Evolutionary conservation across 108 stramenopile species (phyloP), one percentile per base, ranked within the genome.

Genomic region (Parietichytrium sp.): DNA sequence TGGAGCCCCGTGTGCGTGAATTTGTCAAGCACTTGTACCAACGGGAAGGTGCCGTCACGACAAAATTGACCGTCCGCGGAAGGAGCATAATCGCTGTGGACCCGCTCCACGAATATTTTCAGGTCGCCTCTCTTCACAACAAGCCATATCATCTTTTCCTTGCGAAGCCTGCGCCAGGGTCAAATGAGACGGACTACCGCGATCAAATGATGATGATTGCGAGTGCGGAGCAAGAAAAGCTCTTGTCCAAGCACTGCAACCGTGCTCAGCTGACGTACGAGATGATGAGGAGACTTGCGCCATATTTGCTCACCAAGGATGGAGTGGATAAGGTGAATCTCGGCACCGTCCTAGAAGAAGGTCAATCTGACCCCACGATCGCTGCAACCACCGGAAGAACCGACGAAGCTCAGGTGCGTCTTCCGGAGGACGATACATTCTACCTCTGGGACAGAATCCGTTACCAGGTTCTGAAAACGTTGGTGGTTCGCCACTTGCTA

Each of bases 171-270:
- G 2, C 10, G 38, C 36, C 36, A n/a, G 45, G 25, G 13, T 33
- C 23, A 6, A 33, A 42, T 23, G 20, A 33, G 10, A 33, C 61
- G 2, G 61, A 72, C 12, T 6, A 72, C 42, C 38, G 45, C 10
- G 10, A 33, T 1, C 61, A 72, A 20, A 20, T 72, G 3, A 33
- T 72, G 20, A 1, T 72, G 8, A 72, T 72, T 3, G 3, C 45
- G 33, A 72, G 42, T 42, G 61, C 61, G 38, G 61, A 72, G 61
- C 12, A 33, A 45, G 61, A 72, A 38, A 72, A 72, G 10, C 61
- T 72, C 0, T 27, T 72, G 15, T 45, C 61, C 61, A 72, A 72
- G 61, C 36, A 42, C 42, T 33, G 36, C 38, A 72, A 72, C 20
- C 61, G 61, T 25, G 61, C 61, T 6, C 38, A 72, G 33, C 61